Evolutionary conservation across 1,284 basidiomycete species (phyloP), one percentile per base, ranked within the genome.

Genomic region (Cryptococcus sp.): DNA sequence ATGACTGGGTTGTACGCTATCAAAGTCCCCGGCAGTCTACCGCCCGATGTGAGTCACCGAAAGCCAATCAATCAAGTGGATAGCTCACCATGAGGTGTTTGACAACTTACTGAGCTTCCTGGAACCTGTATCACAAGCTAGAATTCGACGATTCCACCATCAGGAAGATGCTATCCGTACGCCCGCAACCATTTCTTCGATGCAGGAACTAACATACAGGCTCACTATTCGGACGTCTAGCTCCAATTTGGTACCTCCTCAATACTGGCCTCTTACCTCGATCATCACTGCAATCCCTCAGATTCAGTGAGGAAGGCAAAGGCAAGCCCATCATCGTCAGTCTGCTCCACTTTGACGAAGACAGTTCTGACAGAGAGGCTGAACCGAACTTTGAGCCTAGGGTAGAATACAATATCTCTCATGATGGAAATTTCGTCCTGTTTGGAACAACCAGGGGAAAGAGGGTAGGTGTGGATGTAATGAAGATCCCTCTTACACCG

Each of bases 361-460:
- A n/a, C 34, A 32, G 36, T 4, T 7, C 31, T 7, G 21, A 10
- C 34, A 25, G 14, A 39, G 16, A 59, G 55, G 37, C 56, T 1
- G 34, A 53, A 3, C 68, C 66, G 0, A 16, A 7, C 1, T 40
- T 61, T 2, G 16, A 55, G 11, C 61, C 61, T 11, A 54, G 60
- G 1, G 22, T 72, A 9, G 68, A 63, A 32, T 73, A 67, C 51
- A 74, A 73, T 52, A 66, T 61, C 32, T 67, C 68, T 2, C 72
- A 74, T 41, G 70, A 74, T 47, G 64, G 65, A 0, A 37, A 44
- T 10, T 71, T 60, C 45, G 63, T 73, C 28, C 42, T 73, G 7
- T 45, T 68, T 2, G 64, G 60, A 0, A 55, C 66, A 0, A 46
- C 48, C 3, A 39, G 49, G 16, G 59, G 57, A 7, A 7, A 4